These are phyloP conservation scores for Ambrosia trifida DNA, from an alignment of 129 eudicot species.

Conservation along the genomic window DNA sequence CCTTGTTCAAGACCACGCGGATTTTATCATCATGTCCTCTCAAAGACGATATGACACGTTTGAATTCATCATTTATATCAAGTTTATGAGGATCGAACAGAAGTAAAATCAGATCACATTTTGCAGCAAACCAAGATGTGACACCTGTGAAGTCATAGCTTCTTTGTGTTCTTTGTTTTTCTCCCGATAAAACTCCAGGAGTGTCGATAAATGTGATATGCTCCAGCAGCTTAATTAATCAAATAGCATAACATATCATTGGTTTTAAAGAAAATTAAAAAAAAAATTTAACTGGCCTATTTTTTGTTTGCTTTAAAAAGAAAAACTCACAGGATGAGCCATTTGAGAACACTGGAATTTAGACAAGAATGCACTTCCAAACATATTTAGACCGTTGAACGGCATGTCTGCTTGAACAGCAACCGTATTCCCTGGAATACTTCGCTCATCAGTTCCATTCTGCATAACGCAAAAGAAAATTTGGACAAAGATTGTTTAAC, in stretches of 20 bases:
- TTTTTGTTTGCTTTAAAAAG: slow-evolving; percentile 2
- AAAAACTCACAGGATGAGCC: slow-evolving; percentile 88
- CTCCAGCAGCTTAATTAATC: slow-evolving; percentile 59
- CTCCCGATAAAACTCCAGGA: slow-evolving; percentile 96
- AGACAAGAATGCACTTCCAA: slow-evolving; percentile 89
- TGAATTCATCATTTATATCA: slow-evolving; percentile 93
- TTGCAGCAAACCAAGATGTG: slow-evolving; percentile 92
- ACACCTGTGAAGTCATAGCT: slow-evolving; percentile 97
- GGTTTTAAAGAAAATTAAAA: not conserved
- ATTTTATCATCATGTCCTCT: slow-evolving; percentile 96
- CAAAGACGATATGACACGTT: slow-evolving; percentile 82
- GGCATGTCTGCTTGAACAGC: slow-evolving; percentile 99
- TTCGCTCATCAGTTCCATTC: slow-evolving; percentile 94
- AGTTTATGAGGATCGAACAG: slow-evolving; percentile 96
- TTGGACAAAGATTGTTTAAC: not conserved
- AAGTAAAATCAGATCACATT: slow-evolving; percentile 81
- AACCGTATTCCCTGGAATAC: slow-evolving; percentile 87
- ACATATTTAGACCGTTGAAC: slow-evolving; percentile 74
- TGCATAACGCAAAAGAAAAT: slow-evolving; percentile 27
- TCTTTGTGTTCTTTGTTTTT: slow-evolving; percentile 88
- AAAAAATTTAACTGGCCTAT: not conserved
- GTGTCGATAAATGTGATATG: slow-evolving; percentile 90
- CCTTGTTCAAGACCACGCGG: slow-evolving; percentile 94
- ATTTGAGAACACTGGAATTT: slow-evolving; percentile 93
- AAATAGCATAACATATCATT: slow-evolving; percentile 13